phyloP scores from a whole-genome alignment of 306 rosid genomes.

The Lotus japonicus region DNA sequence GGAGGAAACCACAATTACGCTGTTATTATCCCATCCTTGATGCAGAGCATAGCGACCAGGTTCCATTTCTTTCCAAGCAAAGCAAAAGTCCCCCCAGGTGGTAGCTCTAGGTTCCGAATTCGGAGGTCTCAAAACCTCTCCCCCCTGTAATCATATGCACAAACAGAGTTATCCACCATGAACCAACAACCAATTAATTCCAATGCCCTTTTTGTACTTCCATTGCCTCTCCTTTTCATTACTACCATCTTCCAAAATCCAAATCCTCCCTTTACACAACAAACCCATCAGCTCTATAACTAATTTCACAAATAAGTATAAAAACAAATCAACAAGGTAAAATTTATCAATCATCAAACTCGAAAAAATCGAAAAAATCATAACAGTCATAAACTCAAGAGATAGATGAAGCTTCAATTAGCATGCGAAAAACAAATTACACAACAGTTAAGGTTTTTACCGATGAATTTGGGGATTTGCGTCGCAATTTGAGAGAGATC shows the following conservation, averaged over 20 bases:
- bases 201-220: conserved; percentile 45
- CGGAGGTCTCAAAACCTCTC: conserved; percentile 60
- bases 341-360: background rate
- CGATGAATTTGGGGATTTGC: conserved; percentile 4
- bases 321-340: background rate
- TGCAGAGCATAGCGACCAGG: conserved; percentile 92
- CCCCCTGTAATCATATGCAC: conserved; percentile 73
- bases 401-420: background rate
- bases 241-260: conserved; percentile 47
- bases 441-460: conserved; percentile 29
- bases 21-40: conserved; percentile 99
- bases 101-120: conserved; percentile 38
- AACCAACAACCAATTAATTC: conserved; percentile 65
- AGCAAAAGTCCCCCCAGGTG: conserved; percentile 33
- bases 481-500: conserved; percentile 27
- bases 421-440: background rate
- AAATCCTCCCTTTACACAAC: conserved; percentile 35
- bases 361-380: background rate
- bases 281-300: conserved; percentile 28
- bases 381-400: background rate
- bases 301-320: conserved; percentile 8
- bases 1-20: conserved; percentile 99
- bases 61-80: conserved; percentile 82
- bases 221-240: conserved; percentile 45
- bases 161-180: conserved; percentile 75